These are phyloP conservation scores for Pseudotulostoma volvatum DNA, from an alignment of 495 filamentous ascomycete genomes.

Conservation along the genomic window DNA sequence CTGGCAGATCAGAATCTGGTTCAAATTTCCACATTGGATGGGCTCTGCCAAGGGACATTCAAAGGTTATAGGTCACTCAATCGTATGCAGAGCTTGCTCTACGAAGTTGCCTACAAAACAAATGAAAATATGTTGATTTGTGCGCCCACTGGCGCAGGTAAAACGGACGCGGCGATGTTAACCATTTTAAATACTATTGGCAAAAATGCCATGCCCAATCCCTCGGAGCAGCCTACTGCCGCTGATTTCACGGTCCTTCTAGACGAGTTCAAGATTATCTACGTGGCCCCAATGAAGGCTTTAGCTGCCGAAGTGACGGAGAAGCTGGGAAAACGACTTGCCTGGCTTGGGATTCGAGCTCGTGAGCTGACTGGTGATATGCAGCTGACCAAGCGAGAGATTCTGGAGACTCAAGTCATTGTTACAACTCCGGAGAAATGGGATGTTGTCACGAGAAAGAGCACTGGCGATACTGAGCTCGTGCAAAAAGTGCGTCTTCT, in stretches of 20 bases:
- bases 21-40: conserved; percentile 68
- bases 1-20: conserved; percentile 56
- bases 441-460: conserved; percentile 96
- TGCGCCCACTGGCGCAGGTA: conserved; percentile 94
- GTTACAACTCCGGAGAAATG: conserved; percentile 98
- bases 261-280: conserved; percentile 93
- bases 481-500: conserved; percentile 93
- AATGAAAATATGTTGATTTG: conserved; percentile 99
- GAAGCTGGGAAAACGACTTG: conserved; percentile 83
- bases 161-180: conserved; percentile 97
- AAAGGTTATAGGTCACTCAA: conserved; percentile 86
- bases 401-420: conserved; percentile 94
- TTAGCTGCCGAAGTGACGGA: conserved; percentile 94
- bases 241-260: conserved; percentile 60
- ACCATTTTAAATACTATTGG: conserved; percentile 77
- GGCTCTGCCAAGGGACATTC: conserved; percentile 80
- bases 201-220: conserved; percentile 68
- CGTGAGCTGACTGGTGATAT: conserved; percentile 92
- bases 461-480: conserved; percentile 90
- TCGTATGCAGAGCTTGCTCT: conserved; percentile 93
- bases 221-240: conserved; percentile 52
- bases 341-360: conserved; percentile 81
- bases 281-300: conserved; percentile 87
- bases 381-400: conserved; percentile 97
- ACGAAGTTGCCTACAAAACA: conserved; percentile 87